These are phyloP conservation scores for Leucosporidium yakuticum DNA, from an alignment of 768 basidiomycete species.

Conservation along the genomic window DNA sequence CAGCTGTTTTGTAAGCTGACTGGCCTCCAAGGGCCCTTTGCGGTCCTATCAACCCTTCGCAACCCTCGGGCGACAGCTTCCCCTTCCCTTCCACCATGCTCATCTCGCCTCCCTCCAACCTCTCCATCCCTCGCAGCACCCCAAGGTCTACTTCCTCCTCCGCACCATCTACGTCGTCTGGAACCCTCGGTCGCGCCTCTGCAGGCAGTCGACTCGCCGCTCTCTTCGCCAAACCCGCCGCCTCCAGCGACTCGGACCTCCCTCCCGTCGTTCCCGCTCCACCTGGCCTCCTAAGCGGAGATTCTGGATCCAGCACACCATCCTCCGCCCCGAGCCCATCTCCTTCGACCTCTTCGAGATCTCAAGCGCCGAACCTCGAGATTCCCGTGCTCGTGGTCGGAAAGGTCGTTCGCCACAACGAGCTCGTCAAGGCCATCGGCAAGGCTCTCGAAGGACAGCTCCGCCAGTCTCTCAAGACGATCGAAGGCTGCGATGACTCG, in stretches of 20 bases:
- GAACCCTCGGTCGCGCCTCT: not conserved
- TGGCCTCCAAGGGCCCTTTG: slow-evolving; percentile 49
- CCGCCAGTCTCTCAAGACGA: slow-evolving; percentile 49
- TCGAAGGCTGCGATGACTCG: slow-evolving; percentile 10
- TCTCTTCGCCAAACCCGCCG: slow-evolving; percentile 47
- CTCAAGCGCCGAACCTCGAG: slow-evolving; percentile 15
- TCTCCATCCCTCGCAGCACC: slow-evolving; percentile 43
- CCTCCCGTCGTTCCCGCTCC: slow-evolving; percentile 14
- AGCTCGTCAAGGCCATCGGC: slow-evolving; percentile 10
- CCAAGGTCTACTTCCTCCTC: slow-evolving; percentile 27
- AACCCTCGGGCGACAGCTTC: not conserved
- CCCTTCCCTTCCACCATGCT: slow-evolving; percentile 16
- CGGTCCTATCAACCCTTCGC: slow-evolving; percentile 46
- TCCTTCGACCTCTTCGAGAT: not conserved
- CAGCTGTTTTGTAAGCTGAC: slow-evolving; percentile 32
- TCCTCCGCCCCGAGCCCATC: not conserved
- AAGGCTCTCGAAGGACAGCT: slow-evolving; percentile 14
- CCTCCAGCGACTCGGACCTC: not conserved
- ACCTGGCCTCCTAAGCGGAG: not conserved
- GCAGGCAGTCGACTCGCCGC: slow-evolving; percentile 36
- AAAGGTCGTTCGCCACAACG: slow-evolving; percentile 9
- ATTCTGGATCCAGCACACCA: too few relatives aligned
- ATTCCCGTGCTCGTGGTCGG: slow-evolving; percentile 13
- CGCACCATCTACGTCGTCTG: slow-evolving; percentile 39
- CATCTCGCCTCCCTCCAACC: slow-evolving; percentile 6